phyloP scores from a whole-genome alignment of 1,284 basidiomycete genomes.

The Athelia sp. region DNA sequence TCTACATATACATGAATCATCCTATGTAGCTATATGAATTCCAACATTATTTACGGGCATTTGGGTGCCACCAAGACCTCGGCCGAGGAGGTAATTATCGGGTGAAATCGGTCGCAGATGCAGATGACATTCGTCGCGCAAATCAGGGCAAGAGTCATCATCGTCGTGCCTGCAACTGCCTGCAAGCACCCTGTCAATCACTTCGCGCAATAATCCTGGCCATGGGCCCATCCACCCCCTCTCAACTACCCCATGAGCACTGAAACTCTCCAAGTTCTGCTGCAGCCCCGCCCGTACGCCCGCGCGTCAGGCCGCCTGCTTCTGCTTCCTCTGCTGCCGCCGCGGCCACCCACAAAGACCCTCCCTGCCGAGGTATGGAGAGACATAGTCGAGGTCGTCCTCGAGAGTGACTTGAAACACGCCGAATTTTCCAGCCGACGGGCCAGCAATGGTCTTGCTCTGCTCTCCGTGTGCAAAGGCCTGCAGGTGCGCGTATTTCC shows the following conservation, averaged over 20 bases:
- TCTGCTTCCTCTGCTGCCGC: slow-evolving; percentile 64
- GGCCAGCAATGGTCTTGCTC: too few relatives aligned
- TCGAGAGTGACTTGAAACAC: slow-evolving; percentile 20
- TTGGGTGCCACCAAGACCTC: too few relatives aligned
- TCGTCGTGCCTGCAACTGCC: not conserved
- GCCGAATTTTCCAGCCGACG: too few relatives aligned
- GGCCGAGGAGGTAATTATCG: too few relatives aligned
- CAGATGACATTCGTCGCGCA: too few relatives aligned
- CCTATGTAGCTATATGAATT: too few relatives aligned
- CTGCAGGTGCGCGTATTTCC: slow-evolving; percentile 53
- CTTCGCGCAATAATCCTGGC: not conserved
- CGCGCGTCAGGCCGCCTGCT: slow-evolving; percentile 50
- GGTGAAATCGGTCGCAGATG: too few relatives aligned
- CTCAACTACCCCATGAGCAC: not conserved
- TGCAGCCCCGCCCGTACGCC: slow-evolving; percentile 35
- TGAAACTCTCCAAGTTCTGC: slow-evolving; percentile 18
- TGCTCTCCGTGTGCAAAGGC: slow-evolving; percentile 63
- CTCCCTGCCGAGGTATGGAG: slow-evolving; percentile 73
- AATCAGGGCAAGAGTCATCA: not conserved
- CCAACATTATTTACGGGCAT: too few relatives aligned
- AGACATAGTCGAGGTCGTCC: slow-evolving; percentile 49
- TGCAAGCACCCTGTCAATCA: too few relatives aligned
- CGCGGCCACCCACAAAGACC: slow-evolving; percentile 39
- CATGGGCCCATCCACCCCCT: not conserved
- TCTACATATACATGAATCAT: too few relatives aligned